A percentile compares a stretch with the other conserved stretches of the same genome.
These are phyloP conservation scores for Fusarium bactridioides DNA, from an alignment of 2,329 filamentous ascomycete genomes.

Conservation along the genomic window DNA sequence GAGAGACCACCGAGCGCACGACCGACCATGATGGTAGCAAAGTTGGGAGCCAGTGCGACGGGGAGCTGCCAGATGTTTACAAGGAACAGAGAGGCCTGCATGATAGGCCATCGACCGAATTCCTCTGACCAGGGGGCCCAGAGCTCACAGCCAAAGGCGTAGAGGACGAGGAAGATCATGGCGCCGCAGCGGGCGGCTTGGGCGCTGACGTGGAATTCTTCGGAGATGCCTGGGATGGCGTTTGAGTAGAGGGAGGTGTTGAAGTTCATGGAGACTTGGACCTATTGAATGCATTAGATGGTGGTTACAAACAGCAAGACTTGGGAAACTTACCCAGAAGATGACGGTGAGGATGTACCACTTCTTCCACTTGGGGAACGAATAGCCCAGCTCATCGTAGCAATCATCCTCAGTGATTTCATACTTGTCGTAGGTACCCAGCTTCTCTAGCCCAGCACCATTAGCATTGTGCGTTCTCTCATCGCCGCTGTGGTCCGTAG, in stretches of 20 bases:
- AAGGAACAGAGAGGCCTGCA: conserved; percentile 76
- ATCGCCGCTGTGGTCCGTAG: conserved; percentile 22
- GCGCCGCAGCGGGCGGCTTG: conserved; percentile 77
- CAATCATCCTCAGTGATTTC: conserved; percentile 66
- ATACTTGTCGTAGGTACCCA: conserved; percentile 51
- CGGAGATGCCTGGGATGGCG: conserved; percentile 68
- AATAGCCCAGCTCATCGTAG: conserved; percentile 71
- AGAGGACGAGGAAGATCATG: conserved; percentile 79
- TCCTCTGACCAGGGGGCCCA: conserved; percentile 92
- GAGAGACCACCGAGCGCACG: conserved; percentile 74
- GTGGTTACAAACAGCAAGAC: rapidly evolving
- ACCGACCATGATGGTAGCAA: conserved; percentile 73
- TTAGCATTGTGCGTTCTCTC: conserved; percentile 46
- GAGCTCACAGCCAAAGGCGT: conserved; percentile 86
- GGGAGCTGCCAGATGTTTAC: conserved; percentile 82
- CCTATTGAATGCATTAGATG: conserved; percentile 35
- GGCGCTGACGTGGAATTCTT: conserved; percentile 72
- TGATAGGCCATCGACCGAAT: conserved; percentile 77
- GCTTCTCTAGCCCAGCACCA: conserved; percentile 44
- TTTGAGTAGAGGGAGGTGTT: conserved; percentile 80
- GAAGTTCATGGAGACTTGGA: conserved; percentile 82
- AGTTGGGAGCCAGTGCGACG: conserved; percentile 77
- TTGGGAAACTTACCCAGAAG: conserved; percentile 55
- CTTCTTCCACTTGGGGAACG: conserved; percentile 69
- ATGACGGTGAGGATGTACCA: conserved; percentile 78